phyloP scores from a whole-genome alignment of 331 rosid genomes.

The Telfairia occidentalis region DNA sequence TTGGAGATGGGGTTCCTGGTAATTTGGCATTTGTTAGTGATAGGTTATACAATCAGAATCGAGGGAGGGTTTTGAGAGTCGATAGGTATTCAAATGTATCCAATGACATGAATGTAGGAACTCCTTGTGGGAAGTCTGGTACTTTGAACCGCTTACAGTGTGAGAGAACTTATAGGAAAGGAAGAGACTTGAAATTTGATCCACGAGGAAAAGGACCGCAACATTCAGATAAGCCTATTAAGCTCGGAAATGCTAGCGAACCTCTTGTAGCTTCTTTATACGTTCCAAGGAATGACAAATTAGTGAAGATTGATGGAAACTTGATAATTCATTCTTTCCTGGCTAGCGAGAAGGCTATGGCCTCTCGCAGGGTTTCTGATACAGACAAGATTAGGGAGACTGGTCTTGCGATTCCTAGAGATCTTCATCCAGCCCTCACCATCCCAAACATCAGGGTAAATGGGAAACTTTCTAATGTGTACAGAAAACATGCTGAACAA shows the following conservation, averaged over 20 bases:
- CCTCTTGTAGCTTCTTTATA: slow-evolving; percentile 87
- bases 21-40: slow-evolving; percentile 35
- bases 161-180: slow-evolving; percentile 18
- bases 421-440: slow-evolving; percentile 53
- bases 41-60: slow-evolving; percentile 31
- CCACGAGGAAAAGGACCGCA: slow-evolving; percentile 18
- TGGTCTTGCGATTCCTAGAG: slow-evolving; percentile 48
- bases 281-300: slow-evolving; percentile 88
- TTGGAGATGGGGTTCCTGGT: slow-evolving; percentile 30
- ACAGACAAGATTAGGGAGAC: slow-evolving; percentile 40
- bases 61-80: slow-evolving; percentile 45
- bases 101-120: slow-evolving; percentile 24
- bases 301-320: slow-evolving; percentile 93
- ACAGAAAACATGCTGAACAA: slow-evolving; percentile 35
- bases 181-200: slow-evolving; percentile 18
- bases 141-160: slow-evolving; percentile 20
- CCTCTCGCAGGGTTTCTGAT: slow-evolving; percentile 31
- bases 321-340: slow-evolving; percentile 83
- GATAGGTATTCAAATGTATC: slow-evolving; percentile 37
- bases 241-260: slow-evolving; percentile 39
- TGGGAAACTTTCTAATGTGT: slow-evolving; percentile 41
- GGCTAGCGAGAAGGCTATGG: slow-evolving; percentile 86
- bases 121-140: slow-evolving; percentile 32
- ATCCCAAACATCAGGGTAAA: slow-evolving; percentile 53
- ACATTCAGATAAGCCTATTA: slow-evolving; percentile 21